These are phyloP conservation scores for Xylaria curta DNA, from an alignment of 495 filamentous ascomycete species.

Conservation along the genomic window DNA sequence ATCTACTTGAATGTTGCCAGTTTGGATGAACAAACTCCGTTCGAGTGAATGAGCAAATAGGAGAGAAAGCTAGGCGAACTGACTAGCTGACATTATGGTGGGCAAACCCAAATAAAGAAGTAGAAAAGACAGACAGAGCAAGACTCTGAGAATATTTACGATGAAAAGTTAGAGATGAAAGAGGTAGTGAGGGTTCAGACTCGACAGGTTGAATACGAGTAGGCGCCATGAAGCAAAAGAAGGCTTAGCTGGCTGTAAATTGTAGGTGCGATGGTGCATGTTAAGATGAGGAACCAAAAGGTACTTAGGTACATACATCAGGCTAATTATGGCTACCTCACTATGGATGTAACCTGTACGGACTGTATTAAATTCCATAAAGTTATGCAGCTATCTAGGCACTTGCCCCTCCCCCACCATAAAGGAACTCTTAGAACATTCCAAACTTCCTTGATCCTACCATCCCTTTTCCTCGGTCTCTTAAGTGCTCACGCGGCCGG, in stretches of 20 bases:
- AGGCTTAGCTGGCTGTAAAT: not conserved
- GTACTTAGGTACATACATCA: not conserved
- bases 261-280: not conserved
- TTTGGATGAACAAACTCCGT: not conserved
- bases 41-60: not conserved
- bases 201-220: not conserved
- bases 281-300: not conserved
- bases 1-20: not conserved
- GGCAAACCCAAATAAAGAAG: not conserved
- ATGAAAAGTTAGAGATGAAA: not conserved
- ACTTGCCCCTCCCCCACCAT: slow-evolving; percentile 30
- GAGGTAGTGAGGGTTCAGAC: not conserved
- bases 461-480: slow-evolving; percentile 15
- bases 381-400: slow-evolving; percentile 11
- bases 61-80: not conserved
- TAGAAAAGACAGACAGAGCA: not conserved
- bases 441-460: slow-evolving; percentile 1
- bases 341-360: too few species aligned
- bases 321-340: too few species aligned
- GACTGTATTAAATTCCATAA: not conserved
- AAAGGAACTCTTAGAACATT: slow-evolving; percentile 20
- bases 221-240: not conserved
- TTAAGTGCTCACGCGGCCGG: not conserved
- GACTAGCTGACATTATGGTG: not conserved
- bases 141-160: not conserved